Percentiles rank a stretch among this genome's conserved stretches.
phyloP scores from a whole-genome alignment of 352 stramenopile genomes.

The Phytophthora litchii region DNA sequence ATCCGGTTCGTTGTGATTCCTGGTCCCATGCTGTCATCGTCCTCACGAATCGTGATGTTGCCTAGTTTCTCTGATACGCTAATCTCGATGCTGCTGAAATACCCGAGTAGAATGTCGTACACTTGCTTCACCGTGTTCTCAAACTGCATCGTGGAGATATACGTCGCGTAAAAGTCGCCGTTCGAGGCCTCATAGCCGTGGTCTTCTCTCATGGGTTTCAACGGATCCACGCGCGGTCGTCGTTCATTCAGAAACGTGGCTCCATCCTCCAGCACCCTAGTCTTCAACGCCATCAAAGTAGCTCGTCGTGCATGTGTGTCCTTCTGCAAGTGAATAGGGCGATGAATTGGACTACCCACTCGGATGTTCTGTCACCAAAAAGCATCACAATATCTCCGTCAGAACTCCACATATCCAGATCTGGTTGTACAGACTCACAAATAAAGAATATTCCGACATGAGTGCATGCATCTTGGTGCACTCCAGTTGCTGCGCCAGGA shows the following conservation, averaged over 20 bases:
- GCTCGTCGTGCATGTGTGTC: constrained; percentile 25
- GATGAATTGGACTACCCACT: constrained; percentile 40
- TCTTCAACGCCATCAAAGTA: constrained; percentile 32
- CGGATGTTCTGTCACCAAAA: constrained; percentile 34
- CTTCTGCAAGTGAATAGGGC: constrained; percentile 30
- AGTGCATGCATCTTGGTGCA: constrained; percentile 38
- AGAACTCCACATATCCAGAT: background rate
- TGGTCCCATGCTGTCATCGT: constrained; percentile 41
- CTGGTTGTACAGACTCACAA: constrained; percentile 21
- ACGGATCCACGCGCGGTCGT: constrained; percentile 28
- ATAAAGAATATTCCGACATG: constrained; percentile 46
- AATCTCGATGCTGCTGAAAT: constrained; percentile 54
- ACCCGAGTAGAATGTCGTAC: constrained; percentile 47
- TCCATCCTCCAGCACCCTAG: constrained; percentile 30
- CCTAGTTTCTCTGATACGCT: constrained; percentile 56
- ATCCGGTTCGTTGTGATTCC: constrained; percentile 49
- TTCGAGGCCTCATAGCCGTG: constrained; percentile 38
- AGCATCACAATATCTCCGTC: constrained; percentile 1
- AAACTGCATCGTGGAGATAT: constrained; percentile 39
- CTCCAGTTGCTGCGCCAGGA: constrained; percentile 36
- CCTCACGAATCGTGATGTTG: constrained; percentile 53
- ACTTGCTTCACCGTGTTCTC: constrained; percentile 50
- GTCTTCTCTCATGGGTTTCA: constrained; percentile 42
- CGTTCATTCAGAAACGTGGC: constrained; percentile 35
- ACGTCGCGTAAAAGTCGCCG: constrained; percentile 37